Evolutionary conservation across 768 basidiomycete species (phyloP).

Genomic region (Naematelia aurantialba): DNA sequence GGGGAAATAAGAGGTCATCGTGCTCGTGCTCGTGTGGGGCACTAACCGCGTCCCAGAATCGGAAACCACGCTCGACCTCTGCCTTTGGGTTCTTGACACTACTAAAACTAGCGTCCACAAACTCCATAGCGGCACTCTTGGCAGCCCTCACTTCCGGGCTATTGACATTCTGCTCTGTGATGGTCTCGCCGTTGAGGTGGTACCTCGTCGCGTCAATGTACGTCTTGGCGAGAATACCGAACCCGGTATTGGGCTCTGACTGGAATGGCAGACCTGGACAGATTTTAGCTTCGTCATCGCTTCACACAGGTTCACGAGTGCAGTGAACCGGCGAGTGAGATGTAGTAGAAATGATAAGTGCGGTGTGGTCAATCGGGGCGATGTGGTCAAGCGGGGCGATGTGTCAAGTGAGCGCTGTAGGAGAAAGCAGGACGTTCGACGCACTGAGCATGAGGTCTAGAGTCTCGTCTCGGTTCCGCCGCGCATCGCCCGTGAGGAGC

Average conservation of each 20-base stretch:
- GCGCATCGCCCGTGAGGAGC: slow-evolving; percentile 83
- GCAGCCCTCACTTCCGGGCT: slow-evolving; percentile 75
- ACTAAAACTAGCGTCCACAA: slow-evolving; percentile 86
- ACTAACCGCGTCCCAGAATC: slow-evolving; percentile 97
- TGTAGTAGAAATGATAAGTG: slow-evolving; percentile 4
- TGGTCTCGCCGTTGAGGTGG: slow-evolving; percentile 69
- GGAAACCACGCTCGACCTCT: slow-evolving; percentile 93
- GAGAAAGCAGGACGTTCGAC: no score
- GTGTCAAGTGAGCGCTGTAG: no score
- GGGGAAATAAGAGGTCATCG: no score
- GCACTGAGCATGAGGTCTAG: slow-evolving; percentile 81
- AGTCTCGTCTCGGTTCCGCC: slow-evolving; percentile 79
- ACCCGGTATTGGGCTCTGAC: slow-evolving; percentile 93
- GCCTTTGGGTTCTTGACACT: slow-evolving; percentile 79
- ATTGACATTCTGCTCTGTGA: slow-evolving; percentile 58
- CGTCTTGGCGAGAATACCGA: slow-evolving; percentile 94
- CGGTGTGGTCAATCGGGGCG: no score
- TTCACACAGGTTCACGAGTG: no score
- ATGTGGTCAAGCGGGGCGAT: no score
- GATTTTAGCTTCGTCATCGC: no score
- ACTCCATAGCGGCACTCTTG: slow-evolving; percentile 79
- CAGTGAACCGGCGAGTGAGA: no score
- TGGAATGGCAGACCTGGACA: slow-evolving; percentile 74
- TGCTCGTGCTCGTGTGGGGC: no score
- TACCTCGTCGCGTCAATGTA: slow-evolving; percentile 83